These are phyloP conservation scores for Colletotrichum falcatum DNA, from an alignment of 2,329 filamentous ascomycete genomes.

Conservation along the genomic window DNA sequence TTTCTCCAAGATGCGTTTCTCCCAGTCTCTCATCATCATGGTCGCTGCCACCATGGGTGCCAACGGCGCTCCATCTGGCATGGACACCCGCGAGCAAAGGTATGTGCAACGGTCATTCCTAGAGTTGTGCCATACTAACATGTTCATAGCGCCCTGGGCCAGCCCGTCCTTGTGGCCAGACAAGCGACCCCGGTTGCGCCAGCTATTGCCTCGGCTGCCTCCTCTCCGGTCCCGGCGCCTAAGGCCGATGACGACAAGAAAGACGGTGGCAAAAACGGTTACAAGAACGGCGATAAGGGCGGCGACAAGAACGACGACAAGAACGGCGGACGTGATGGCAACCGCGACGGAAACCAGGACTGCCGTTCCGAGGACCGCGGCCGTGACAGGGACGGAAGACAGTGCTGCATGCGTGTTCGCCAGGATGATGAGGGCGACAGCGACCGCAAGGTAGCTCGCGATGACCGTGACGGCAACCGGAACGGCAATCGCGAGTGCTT, in stretches of 20 bases:
- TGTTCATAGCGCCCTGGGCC: constrained; percentile 14
- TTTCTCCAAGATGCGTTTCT: constrained; percentile 34
- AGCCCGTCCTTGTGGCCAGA: constrained; percentile 2
- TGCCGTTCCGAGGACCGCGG: constrained; percentile 22
- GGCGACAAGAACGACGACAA: neutral
- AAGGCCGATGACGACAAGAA: constrained; percentile 14
- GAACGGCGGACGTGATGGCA: neutral
- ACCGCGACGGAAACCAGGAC: constrained; percentile 6
- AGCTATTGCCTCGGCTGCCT: neutral
- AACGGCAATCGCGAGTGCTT: neutral
- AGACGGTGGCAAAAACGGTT: neutral
- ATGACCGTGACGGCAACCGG: constrained; percentile 7
- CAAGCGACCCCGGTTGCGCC: constrained; percentile 12
- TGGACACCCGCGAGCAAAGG: constrained; percentile 27
- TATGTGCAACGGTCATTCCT: neutral
- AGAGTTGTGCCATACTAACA: neutral
- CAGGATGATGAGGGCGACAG: neutral
- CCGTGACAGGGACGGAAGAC: constrained; percentile 22
- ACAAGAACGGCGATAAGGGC: neutral
- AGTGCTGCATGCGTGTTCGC: constrained; percentile 1
- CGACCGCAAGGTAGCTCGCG: constrained; percentile 1
- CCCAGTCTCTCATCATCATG: constrained; percentile 36
- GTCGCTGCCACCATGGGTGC: constrained; percentile 37
- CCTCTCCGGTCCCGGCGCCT: constrained; percentile 5
- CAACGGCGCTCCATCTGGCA: constrained; percentile 29